Evolutionary conservation across 345 rosid species (phyloP).

Genomic region (Populus alba): DNA sequence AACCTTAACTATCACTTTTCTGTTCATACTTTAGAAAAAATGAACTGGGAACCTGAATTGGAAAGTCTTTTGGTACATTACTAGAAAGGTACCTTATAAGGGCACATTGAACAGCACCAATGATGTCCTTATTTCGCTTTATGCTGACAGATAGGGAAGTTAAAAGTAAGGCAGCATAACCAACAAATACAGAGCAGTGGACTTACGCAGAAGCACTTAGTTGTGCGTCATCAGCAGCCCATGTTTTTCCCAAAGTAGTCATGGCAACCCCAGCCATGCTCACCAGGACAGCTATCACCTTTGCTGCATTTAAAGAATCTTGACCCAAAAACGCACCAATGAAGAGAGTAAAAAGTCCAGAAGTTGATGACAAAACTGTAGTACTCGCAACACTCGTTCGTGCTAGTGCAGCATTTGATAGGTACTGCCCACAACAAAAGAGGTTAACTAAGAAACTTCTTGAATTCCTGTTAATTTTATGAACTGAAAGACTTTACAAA

Average conservation of each 20-base stretch:
- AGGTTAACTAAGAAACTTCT: not conserved
- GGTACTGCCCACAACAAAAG: slow-evolving; percentile 53
- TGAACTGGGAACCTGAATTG: not conserved
- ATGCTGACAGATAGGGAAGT: not conserved
- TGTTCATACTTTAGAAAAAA: not conserved
- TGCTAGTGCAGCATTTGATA: slow-evolving; percentile 97
- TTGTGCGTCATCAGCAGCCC: slow-evolving; percentile 88
- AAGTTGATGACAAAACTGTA: slow-evolving; percentile 92
- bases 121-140: not conserved
- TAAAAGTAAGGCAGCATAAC: not conserved
- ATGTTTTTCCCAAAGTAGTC: slow-evolving; percentile 94
- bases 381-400: slow-evolving; percentile 99
- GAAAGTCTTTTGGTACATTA: not conserved
- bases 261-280: slow-evolving; percentile 96
- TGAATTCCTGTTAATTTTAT: slow-evolving; percentile 1
- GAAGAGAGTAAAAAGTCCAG: slow-evolving; percentile 98
- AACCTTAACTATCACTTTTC: not conserved
- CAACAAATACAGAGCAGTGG: not conserved
- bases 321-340: slow-evolving; percentile 85
- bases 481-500: not conserved
- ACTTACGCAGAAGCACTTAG: slow-evolving; percentile 61
- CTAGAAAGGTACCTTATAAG: not conserved
- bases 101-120: not conserved
- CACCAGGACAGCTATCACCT: slow-evolving; percentile 86
- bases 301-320: slow-evolving; percentile 77